phyloP scores from a whole-genome alignment of 192 early-diverging fungal species.

The Umbelopsis sp. region DNA sequence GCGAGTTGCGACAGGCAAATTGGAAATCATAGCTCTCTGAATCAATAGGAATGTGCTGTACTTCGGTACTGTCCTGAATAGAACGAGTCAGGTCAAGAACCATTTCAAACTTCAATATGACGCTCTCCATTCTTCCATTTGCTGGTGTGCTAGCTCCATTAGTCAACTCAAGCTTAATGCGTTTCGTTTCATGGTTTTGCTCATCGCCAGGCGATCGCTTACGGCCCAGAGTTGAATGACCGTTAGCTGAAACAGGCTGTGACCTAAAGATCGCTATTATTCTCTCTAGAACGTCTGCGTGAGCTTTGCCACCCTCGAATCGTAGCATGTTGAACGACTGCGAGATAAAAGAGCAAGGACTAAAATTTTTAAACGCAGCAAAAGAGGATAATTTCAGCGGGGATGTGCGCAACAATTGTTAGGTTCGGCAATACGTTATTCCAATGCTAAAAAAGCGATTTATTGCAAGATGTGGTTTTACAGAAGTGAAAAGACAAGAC shows the following conservation, averaged over 20 bases:
- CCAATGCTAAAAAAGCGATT: not conserved
- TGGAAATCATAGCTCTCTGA: not conserved
- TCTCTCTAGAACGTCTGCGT: not conserved
- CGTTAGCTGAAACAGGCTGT: not conserved
- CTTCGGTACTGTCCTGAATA: not conserved
- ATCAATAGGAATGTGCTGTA: not conserved
- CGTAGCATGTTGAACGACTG: slow-evolving; percentile 3
- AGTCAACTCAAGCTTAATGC: not conserved
- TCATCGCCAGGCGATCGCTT: not conserved
- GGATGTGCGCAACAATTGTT: not conserved
- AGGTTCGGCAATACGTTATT: not conserved
- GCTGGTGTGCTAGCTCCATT: not conserved
- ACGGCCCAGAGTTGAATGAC: not conserved
- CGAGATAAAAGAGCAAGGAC: not conserved
- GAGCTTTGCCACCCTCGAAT: slow-evolving; percentile 6
- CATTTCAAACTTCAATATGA: not conserved
- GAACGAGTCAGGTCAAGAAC: not conserved
- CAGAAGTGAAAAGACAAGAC: not conserved
- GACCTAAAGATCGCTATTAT: not conserved
- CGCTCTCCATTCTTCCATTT: not conserved
- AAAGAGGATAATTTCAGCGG: not conserved
- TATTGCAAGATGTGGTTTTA: not conserved
- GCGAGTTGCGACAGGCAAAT: not conserved
- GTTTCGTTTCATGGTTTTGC: not conserved
- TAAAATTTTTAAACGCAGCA: not conserved